phyloP scores from a whole-genome alignment of 1,284 basidiomycete genomes.

The Stereum hirsutum region DNA sequence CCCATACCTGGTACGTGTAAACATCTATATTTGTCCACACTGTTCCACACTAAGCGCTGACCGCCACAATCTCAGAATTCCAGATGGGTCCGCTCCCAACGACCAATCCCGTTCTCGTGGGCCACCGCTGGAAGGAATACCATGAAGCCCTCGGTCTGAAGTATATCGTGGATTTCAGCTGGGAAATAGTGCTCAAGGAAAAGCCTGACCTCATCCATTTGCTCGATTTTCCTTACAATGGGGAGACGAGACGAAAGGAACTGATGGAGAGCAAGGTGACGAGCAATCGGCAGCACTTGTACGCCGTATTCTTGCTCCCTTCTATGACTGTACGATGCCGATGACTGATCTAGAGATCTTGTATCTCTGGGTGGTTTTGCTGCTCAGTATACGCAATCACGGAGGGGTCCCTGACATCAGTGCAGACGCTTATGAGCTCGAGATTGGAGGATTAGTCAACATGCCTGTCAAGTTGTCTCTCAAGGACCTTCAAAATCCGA shows the following conservation, averaged over 20 bases:
- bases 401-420: conserved; percentile 38
- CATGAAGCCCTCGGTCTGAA: conserved; percentile 39
- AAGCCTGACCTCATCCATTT: conserved; percentile 45
- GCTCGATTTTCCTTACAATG: conserved; percentile 45
- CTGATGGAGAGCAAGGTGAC: conserved; percentile 35
- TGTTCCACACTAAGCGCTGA: too few species aligned
- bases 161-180: conserved; percentile 39
- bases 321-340: neutral
- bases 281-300: conserved; percentile 40
- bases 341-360: conserved; percentile 1
- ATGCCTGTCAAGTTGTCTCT: conserved; percentile 32
- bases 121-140: conserved; percentile 47
- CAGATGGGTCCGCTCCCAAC: conserved; percentile 39
- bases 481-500: conserved; percentile 35
- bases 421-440: conserved; percentile 32
- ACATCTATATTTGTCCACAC: neutral
- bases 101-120: conserved; percentile 43
- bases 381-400: conserved; percentile 35
- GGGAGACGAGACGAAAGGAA: conserved; percentile 34
- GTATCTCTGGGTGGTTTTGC: too few species aligned
- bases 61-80: conserved; percentile 30
- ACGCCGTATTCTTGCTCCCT: conserved; percentile 15
- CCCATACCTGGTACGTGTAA: conserved; percentile 27
- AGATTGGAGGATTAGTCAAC: conserved; percentile 41
- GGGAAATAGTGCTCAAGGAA: conserved; percentile 43